Base-by-base conservation (phyloP, 176 grass and related monocot genomes). In the Musa beccarii region DNA sequence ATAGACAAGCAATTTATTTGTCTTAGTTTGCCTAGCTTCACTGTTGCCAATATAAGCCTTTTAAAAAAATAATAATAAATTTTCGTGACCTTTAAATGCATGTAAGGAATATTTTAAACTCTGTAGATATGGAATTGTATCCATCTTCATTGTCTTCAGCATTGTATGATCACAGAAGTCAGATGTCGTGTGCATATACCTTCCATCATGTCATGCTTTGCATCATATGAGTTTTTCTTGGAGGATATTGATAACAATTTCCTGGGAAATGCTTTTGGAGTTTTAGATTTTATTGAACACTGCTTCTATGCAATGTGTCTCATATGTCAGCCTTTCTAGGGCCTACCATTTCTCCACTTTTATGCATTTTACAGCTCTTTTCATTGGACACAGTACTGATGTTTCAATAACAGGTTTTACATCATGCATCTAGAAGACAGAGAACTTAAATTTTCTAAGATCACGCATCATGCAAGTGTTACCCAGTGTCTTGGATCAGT, bases 391-490 rank as follows among this genome's bases (percentile, higher is more conserved):
- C 17, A 54, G 26, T 28, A 53, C 66, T 74, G 73, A 9, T 77
- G 17, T 71, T 49, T 23, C 53, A 5, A 72, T 5, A 17, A n/a
- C 73, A 82, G 80, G 73, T 82, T 82, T 76, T 92, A 96, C 81
- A 88, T 96, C 79, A 91, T 98, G 95, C 23, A 78, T 2, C 22
- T 98, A 66, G 71, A 87, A 85, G 71, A 80, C 73, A 76, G 49
- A 73, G 65, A 84, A 43, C 95, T 89, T 54, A 51, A 78, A 74
- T 94, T 99, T 88, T 87, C 83, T 0, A 56, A 13, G 49, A 94
- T 99, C 66, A 99, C 95, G 11, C 95, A 94, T 78, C 95, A 99
- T 55, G 88, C 95, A 70, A 84, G 88, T 80, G 95, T 99, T 50
- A 99, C 95, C 49, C 95, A 99, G 81, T 94, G 95, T 81, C 84